Conservation (phyloP, 2,329 filamentous ascomycete genomes). For the Ceratocystis papillata region DNA sequence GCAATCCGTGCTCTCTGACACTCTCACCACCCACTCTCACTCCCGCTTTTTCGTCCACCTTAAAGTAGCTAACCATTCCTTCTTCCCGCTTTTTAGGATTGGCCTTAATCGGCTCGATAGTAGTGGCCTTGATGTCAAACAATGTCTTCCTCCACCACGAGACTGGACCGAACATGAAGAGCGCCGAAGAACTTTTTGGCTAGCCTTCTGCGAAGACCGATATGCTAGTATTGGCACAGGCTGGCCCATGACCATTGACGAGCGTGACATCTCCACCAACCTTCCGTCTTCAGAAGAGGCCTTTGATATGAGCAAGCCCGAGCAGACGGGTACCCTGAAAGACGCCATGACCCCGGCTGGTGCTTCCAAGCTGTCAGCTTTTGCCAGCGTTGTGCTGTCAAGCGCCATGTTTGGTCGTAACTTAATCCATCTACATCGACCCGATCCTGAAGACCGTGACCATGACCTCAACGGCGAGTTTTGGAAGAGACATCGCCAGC, state of each 20-base stretch:
- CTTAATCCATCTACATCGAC: constrained; percentile 79
- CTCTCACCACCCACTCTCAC: too few relatives aligned
- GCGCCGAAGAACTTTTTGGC: constrained; percentile 85
- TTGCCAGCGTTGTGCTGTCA: constrained; percentile 71
- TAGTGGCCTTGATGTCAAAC: constrained; percentile 75
- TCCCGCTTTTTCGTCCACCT: too few relatives aligned
- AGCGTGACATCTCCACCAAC: constrained; percentile 79
- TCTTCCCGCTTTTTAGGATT: constrained; percentile 51
- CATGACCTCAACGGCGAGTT: constrained; percentile 85
- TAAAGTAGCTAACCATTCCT: constrained; percentile 31
- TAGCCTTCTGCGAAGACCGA: constrained; percentile 79
- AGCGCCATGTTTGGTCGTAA: constrained; percentile 87
- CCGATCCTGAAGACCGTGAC: constrained; percentile 68
- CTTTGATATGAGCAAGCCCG: constrained; percentile 67
- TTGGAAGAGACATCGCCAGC: constrained; percentile 81
- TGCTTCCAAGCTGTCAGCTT: constrained; percentile 62
- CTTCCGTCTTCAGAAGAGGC: constrained; percentile 76
- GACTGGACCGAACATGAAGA: constrained; percentile 96
- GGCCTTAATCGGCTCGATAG: constrained; percentile 82
- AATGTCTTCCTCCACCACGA: constrained; percentile 71
- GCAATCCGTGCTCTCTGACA: too few relatives aligned
- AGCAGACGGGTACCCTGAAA: constrained; percentile 57
- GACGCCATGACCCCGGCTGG: constrained; percentile 62
- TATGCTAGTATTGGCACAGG: constrained; percentile 94
- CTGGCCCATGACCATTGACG: constrained; percentile 92